A percentile compares a stretch with the other conserved stretches of the same genome.
Evolutionary conservation across 2,329 filamentous ascomycete species (phyloP).

Genomic region (Sporothrix dimorphospora): DNA sequence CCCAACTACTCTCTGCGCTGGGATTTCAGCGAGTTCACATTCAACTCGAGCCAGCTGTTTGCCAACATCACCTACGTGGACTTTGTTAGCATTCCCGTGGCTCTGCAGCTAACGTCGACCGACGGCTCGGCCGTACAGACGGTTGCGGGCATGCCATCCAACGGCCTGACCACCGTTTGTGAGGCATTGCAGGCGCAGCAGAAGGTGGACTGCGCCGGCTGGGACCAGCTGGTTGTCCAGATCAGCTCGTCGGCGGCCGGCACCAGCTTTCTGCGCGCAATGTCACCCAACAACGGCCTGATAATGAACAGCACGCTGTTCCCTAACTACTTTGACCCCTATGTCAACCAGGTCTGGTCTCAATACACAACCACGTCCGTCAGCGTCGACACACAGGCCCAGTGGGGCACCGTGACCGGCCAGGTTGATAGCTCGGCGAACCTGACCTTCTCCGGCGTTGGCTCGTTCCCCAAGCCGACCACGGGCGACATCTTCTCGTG

Average conservation of each 20-base stretch:
- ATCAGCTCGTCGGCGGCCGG: conserved; percentile 39
- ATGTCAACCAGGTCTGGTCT: conserved; percentile 57
- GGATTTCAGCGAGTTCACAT: conserved; percentile 73
- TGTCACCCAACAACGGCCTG: conserved; percentile 57
- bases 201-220: conserved; percentile 51
- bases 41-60: conserved; percentile 63
- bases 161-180: conserved; percentile 53
- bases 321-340: conserved; percentile 52
- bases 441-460: conserved; percentile 47
- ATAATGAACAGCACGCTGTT: conserved; percentile 51
- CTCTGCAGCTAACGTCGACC: conserved; percentile 55
- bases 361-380: conserved; percentile 52
- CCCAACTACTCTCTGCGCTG: conserved; percentile 64
- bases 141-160: conserved; percentile 54
- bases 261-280: conserved; percentile 47
- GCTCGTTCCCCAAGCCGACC: conserved; percentile 51
- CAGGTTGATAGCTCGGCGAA: conserved; percentile 44
- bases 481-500: conserved; percentile 57
- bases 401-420: conserved; percentile 54
- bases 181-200: conserved; percentile 50
- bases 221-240: conserved; percentile 56
- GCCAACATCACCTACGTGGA: conserved; percentile 76
- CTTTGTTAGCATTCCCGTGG: conserved; percentile 70
- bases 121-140: conserved; percentile 47
- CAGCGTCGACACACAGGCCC: conserved; percentile 57